Evolutionary conservation across 75 land plant genomes (phyloP).

Genomic region (Azolla pinnata): DNA sequence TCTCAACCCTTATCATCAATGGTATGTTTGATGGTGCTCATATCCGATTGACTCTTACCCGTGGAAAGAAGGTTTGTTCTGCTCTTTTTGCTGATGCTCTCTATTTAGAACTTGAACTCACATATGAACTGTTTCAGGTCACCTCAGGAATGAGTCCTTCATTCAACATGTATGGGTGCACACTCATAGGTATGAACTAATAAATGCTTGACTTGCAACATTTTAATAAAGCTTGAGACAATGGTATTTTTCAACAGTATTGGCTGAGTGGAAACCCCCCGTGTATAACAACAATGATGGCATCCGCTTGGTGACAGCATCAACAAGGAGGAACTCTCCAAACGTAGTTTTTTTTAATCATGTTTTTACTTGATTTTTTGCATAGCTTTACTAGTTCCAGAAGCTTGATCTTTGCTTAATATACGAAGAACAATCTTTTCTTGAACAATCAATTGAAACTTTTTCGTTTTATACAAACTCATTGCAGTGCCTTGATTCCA

Average conservation of each 20-base stretch:
- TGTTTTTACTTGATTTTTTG: not conserved
- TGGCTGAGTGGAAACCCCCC: conserved; percentile 98
- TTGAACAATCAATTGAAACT: no score
- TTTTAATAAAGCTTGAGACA: no score
- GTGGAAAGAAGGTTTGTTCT: conserved; percentile 77
- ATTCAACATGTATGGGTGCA: conserved; percentile 92
- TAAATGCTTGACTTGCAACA: not conserved
- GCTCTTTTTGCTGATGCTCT: no score
- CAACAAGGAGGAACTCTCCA: conserved; percentile 96
- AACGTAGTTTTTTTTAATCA: conserved; percentile 64
- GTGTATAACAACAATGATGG: conserved; percentile 83
- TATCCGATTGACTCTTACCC: conserved; percentile 76
- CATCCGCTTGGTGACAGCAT: conserved; percentile 80
- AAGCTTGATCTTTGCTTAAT: no score
- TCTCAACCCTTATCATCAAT: conserved; percentile 73
- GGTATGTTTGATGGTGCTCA: conserved; percentile 89
- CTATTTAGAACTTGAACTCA: not conserved
- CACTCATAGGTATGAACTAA: conserved; percentile 58
- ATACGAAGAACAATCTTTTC: not conserved
- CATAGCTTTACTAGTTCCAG: not conserved
- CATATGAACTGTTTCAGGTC: conserved; percentile 43
- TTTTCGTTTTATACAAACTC: no score
- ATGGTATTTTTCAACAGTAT: conserved; percentile 58
- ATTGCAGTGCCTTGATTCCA: conserved; percentile 86
- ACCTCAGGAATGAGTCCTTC: conserved; percentile 99